These are phyloP conservation scores for Blumeria hordei DNA, from an alignment of 2,329 filamentous ascomycete genomes.

Conservation along the genomic window DNA sequence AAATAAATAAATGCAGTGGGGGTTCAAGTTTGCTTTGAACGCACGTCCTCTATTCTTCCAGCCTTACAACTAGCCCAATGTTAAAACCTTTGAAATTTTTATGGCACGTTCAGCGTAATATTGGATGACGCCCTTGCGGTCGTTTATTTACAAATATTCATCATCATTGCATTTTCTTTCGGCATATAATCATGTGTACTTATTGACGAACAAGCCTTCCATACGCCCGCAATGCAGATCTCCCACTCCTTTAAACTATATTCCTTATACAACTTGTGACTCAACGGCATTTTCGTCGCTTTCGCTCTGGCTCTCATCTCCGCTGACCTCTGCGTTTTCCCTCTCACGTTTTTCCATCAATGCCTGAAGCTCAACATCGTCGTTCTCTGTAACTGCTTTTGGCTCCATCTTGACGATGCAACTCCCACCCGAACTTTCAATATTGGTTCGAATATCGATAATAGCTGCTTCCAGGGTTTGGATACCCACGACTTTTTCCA, in stretches of 20 bases:
- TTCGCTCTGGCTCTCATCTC: conserved; percentile 87
- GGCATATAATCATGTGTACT: background rate
- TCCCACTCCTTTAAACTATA: background rate
- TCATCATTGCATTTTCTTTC: background rate
- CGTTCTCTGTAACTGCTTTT: conserved; percentile 96
- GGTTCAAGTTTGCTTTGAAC: background rate
- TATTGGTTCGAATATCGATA: conserved; percentile 59
- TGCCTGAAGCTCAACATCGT: conserved; percentile 88
- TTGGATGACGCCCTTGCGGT: too few species aligned
- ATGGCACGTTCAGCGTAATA: background rate
- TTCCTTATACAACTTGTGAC: conserved; percentile 9
- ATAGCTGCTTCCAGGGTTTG: conserved; percentile 71
- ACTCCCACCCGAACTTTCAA: conserved; percentile 52
- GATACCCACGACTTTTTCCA: conserved; percentile 81
- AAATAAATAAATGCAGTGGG: background rate
- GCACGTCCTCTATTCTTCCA: background rate
- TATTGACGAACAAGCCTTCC: background rate
- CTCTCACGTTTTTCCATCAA: conserved; percentile 98
- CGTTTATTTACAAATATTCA: too few species aligned
- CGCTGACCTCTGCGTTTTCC: conserved; percentile 93
- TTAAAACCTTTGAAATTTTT: background rate
- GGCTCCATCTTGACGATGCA: conserved; percentile 93
- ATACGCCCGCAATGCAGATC: background rate
- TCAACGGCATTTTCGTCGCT: conserved; percentile 67
- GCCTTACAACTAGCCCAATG: too few species aligned